Base-by-base conservation (phyloP, 2,329 filamentous ascomycete genomes). In the Sarocladium strictum region DNA sequence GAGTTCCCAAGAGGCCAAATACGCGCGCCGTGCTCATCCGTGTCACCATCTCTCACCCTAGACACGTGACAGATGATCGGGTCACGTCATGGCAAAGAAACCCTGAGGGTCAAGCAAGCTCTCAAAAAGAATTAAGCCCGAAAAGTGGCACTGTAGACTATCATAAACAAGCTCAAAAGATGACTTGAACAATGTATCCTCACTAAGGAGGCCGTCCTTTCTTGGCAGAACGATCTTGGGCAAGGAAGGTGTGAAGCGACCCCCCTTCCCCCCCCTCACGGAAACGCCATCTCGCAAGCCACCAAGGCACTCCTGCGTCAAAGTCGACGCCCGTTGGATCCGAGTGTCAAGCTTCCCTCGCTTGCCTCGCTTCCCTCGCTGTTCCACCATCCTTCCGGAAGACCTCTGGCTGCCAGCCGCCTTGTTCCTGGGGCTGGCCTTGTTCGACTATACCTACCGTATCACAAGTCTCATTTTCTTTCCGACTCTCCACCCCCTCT, bases 391-490 rank as follows among this genome's bases (percentile, higher is more conserved):
- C 19, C 29, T 51, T 51, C 29, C 27, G 27, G 47, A 51, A 51
- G 9, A 5, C 23, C 29, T 51, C n/a, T 35, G 47, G 27, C 23
- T 21, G 27, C 3, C 47, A 51, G 17, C 43, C 47, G 47, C 47
- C 47, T 51, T 35, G 47, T 35, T 51, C 15, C 47, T 51, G 27
- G 47, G 47, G 47, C 47, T 51, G 47, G 47, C n/a, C n/a, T n/a
- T n/a, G n/a, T n/a, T n/a, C n/a, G n/a, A n/a, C n/a, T n/a, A n/a
- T n/a, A n/a, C n/a, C n/a, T n/a, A n/a, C n/a, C n/a, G n/a, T n/a
- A n/a, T n/a, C n/a, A n/a, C n/a, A n/a, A n/a, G n/a, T n/a, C n/a
- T n/a, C n/a, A n/a, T n/a, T n/a, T n/a, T n/a, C n/a, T n/a, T n/a
- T 32, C 29, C 29, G 29, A 32, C 29, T 32, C 29, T 32, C 29